A percentile compares a stretch with the other conserved stretches of the same genome.
Evolutionary conservation across 352 stramenopile genomes (phyloP).

Genomic region (Phytophthora pisi): DNA sequence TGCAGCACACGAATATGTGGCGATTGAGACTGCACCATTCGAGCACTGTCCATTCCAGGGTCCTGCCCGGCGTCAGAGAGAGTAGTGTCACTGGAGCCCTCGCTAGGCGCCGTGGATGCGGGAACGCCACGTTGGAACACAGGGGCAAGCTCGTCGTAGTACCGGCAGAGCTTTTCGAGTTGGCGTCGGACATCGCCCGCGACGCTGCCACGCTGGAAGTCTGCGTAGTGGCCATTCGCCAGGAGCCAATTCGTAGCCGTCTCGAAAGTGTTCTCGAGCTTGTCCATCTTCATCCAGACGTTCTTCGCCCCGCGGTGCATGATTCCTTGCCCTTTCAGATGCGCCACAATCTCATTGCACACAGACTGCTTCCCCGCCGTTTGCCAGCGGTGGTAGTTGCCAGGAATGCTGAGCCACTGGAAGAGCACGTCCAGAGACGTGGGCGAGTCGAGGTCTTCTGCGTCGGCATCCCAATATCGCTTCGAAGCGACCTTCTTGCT

Average conservation of each 20-base stretch:
- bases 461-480: neutral
- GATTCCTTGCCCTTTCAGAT: constrained; percentile 1
- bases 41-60: neutral
- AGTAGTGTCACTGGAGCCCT: neutral
- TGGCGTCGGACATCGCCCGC: neutral
- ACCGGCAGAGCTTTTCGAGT: constrained; percentile 5
- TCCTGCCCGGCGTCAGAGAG: neutral
- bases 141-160: constrained; percentile 9
- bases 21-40: neutral
- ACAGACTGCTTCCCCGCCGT: neutral
- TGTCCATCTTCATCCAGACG: neutral
- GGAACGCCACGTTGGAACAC: neutral
- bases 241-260: constrained; percentile 8
- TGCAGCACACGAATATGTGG: neutral
- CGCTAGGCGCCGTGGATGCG: neutral
- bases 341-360: neutral
- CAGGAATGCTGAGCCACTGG: neutral
- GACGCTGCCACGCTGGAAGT: neutral
- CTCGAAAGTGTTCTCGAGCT: neutral
- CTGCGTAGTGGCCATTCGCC: neutral
- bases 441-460: neutral
- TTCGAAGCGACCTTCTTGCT: neutral
- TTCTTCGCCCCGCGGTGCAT: neutral
- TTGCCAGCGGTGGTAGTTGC: neutral
- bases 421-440: neutral